These are phyloP conservation scores for Pelargonium citronellum DNA, from an alignment of 441 rosid species.

Conservation along the genomic window DNA sequence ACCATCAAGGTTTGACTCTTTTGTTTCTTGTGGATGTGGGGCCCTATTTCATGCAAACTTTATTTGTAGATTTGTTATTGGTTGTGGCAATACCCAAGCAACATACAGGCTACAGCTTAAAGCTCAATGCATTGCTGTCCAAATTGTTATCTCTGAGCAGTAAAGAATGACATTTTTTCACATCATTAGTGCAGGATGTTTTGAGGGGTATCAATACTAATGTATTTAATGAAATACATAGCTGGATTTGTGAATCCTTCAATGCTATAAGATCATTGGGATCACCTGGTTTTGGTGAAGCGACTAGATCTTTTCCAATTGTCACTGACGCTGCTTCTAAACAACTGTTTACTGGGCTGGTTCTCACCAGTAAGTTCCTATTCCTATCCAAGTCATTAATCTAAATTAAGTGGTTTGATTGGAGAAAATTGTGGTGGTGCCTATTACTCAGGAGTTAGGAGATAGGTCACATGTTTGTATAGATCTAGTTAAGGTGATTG, in stretches of 20 bases:
- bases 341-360: constrained; percentile 63
- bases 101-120: too few species aligned
- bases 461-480: not conserved
- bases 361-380: constrained; percentile 70
- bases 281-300: constrained; percentile 38
- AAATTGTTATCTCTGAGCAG: too few species aligned
- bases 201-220: constrained; percentile 46
- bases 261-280: constrained; percentile 37
- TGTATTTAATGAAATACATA: constrained; percentile 51
- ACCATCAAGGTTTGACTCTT: constrained; percentile 41
- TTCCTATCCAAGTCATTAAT: constrained; percentile 2
- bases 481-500: not conserved
- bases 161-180: not conserved
- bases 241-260: constrained; percentile 68
- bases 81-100: too few species aligned
- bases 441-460: too few species aligned
- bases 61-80: not conserved
- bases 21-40: not conserved
- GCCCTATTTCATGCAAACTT: too few species aligned
- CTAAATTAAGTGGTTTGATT: not conserved
- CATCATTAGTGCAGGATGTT: constrained; percentile 51
- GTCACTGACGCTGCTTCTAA: constrained; percentile 50
- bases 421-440: too few species aligned
- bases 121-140: too few species aligned
- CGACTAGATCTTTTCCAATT: constrained; percentile 55